Conservation (phyloP, 257 asterid genomes). For the Nicotiana tomentosiformis region DNA sequence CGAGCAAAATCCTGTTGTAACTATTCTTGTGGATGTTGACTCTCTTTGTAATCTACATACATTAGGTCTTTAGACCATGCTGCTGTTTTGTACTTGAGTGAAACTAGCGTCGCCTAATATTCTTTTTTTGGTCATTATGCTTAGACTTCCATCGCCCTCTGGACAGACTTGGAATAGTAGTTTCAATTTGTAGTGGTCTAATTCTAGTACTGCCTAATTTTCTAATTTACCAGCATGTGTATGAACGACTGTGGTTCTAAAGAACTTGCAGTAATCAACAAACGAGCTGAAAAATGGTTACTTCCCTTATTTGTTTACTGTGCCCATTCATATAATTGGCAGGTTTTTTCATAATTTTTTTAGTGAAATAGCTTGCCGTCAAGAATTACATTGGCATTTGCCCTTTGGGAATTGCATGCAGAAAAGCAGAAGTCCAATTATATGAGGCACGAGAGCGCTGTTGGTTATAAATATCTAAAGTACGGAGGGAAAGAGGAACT, state of each 20-base stretch:
- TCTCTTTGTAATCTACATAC: not conserved
- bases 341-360: not conserved
- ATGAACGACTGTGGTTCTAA: not conserved
- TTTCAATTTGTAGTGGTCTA: not conserved
- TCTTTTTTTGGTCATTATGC: not conserved
- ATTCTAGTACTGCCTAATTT: not conserved
- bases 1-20: conserved; percentile 22
- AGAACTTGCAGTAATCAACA: not conserved
- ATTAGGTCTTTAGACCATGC: not conserved
- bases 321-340: not conserved
- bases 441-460: not conserved
- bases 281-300: not conserved
- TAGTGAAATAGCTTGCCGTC: not conserved
- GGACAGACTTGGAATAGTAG: not conserved
- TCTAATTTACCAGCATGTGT: not conserved
- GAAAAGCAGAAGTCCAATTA: not conserved
- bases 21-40: conserved; percentile 12
- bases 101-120: not conserved
- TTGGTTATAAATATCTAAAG: not conserved
- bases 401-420: not conserved
- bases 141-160: not conserved
- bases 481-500: not conserved
- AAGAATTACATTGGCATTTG: not conserved
- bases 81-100: not conserved
- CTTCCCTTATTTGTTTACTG: not conserved